Conservation (phyloP, 2,329 filamentous ascomycete genomes). For the Rhinocladiella mackenziei region DNA sequence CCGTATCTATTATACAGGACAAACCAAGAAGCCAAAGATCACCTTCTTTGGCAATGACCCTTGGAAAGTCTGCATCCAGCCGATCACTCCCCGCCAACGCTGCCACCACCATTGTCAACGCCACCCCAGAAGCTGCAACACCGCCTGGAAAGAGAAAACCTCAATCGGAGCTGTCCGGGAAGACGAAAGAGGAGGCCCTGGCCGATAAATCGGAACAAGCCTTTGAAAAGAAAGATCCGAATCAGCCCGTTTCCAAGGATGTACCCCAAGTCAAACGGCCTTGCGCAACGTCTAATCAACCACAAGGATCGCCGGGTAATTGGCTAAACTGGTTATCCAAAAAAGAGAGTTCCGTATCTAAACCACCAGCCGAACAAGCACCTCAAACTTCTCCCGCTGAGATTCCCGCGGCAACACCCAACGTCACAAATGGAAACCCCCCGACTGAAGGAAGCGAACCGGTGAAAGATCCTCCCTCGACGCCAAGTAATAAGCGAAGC, state of each 20-base stretch:
- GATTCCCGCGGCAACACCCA: background rate
- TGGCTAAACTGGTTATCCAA: constrained; percentile 42
- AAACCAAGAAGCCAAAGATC: constrained; percentile 34
- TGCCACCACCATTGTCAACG: constrained; percentile 45
- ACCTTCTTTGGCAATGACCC: constrained; percentile 43
- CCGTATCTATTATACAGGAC: constrained; percentile 31
- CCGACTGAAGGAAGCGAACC: no score
- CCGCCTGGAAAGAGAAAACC: constrained; percentile 27
- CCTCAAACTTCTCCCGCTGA: background rate
- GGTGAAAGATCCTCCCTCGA: background rate
- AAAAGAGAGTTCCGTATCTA: constrained; percentile 19
- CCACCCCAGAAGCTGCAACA: constrained; percentile 33
- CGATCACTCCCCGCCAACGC: constrained; percentile 45
- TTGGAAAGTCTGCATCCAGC: constrained; percentile 36
- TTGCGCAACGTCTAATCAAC: constrained; percentile 4
- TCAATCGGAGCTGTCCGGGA: constrained; percentile 21
- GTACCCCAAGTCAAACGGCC: constrained; percentile 1
- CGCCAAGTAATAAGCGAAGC: constrained; percentile 36
- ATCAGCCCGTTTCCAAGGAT: background rate
- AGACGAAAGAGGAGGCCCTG: background rate
- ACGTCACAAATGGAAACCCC: background rate
- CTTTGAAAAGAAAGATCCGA: constrained; percentile 10
- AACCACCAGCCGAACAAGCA: constrained; percentile 3
- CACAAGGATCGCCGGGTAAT: constrained; percentile 21
- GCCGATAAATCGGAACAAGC: constrained; percentile 1